Conservation (phyloP, 2,329 filamentous ascomycete genomes). For the Fusarium sp. region DNA sequence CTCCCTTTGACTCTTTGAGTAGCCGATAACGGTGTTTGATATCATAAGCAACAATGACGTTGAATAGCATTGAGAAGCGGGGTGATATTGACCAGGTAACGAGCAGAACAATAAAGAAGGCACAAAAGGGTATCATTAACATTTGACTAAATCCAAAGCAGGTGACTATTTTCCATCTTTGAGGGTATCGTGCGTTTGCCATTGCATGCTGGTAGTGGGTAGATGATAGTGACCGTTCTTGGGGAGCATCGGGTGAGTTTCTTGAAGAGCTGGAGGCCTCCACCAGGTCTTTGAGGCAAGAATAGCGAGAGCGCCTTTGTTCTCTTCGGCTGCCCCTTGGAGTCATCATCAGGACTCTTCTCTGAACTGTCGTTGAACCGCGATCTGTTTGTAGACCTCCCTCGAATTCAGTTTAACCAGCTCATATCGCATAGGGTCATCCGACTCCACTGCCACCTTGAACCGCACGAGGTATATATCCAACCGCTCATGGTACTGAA, state of each 20-base stretch:
- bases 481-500: background rate
- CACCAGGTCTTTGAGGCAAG: background rate
- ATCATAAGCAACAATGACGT: background rate
- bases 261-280: background rate
- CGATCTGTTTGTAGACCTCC: background rate
- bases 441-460: background rate
- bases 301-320: too few relatives aligned
- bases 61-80: background rate
- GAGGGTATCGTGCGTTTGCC: background rate
- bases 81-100: background rate
- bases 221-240: background rate
- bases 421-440: background rate
- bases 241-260: too few relatives aligned
- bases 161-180: background rate
- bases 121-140: conserved; percentile 43
- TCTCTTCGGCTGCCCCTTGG: background rate
- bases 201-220: background rate
- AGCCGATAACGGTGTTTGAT: background rate
- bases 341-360: background rate
- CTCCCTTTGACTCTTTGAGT: background rate
- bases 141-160: conserved; percentile 5
- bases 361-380: background rate
- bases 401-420: background rate
- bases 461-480: background rate
- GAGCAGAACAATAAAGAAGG: background rate